Conservation (phyloP, 768 basidiomycete species). For the Amanita jacksonii region DNA sequence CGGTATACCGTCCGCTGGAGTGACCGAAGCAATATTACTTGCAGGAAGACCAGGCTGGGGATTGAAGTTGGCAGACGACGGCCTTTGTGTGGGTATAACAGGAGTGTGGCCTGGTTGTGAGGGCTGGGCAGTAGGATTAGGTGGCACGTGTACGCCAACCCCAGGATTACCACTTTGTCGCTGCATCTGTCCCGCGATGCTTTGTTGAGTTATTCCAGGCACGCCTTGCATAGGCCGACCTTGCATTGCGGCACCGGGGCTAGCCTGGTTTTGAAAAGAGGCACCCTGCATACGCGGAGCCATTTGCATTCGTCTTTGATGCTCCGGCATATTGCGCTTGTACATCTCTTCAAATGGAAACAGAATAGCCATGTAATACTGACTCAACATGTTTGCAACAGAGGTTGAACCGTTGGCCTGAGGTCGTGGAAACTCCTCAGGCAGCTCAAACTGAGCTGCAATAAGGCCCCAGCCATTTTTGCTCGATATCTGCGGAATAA, state of each 20-base stretch:
- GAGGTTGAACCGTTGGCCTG: constrained; percentile 37
- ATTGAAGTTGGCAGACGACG: constrained; percentile 21
- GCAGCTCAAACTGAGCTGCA: constrained; percentile 48
- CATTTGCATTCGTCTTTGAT: constrained; percentile 46
- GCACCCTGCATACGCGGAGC: constrained; percentile 29
- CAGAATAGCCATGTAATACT: constrained; percentile 55
- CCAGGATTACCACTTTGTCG: constrained; percentile 19
- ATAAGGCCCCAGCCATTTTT: constrained; percentile 50
- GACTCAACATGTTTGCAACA: constrained; percentile 41
- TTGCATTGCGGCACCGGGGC: constrained; percentile 15
- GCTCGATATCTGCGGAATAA: constrained; percentile 30
- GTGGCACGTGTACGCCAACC: constrained; percentile 2
- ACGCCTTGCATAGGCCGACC: constrained; percentile 17
- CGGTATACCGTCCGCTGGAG: constrained; percentile 13
- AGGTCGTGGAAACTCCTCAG: constrained; percentile 41
- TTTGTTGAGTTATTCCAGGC: constrained; percentile 5
- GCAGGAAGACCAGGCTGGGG: constrained; percentile 6
- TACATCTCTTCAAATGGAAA: constrained; percentile 67
- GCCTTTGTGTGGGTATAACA: constrained; percentile 22
- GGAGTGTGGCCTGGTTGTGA: constrained; percentile 17
- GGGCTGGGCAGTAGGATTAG: constrained; percentile 16
- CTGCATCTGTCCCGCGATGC: constrained; percentile 16
- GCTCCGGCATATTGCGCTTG: constrained; percentile 49
- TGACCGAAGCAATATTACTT: background rate
- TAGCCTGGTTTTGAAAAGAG: constrained; percentile 16